phyloP scores from a whole-genome alignment of 2,329 filamentous ascomycete genomes.

The Exophiala mesophila region DNA sequence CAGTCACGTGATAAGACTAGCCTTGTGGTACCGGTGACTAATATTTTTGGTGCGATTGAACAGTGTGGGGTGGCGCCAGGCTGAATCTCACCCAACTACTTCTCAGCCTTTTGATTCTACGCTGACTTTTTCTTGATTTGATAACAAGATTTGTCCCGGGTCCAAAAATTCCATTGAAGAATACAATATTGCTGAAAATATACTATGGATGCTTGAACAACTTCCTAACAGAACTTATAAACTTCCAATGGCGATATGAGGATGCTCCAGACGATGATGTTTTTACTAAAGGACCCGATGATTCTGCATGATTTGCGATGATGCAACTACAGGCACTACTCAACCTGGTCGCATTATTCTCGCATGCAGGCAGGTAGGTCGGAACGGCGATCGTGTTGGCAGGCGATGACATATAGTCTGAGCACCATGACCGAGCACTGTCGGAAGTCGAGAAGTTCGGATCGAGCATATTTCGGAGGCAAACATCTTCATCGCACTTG shows the following conservation, averaged over 20 bases:
- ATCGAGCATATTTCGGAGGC: conserved; percentile 22
- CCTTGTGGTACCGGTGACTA: too few species aligned
- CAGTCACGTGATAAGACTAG: conserved; percentile 10
- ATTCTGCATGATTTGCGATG: conserved; percentile 13
- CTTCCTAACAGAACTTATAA: too few species aligned
- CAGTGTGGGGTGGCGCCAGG: too few species aligned
- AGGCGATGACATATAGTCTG: conserved; percentile 12
- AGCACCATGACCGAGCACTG: conserved; percentile 10
- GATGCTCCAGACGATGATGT: conserved; percentile 10
- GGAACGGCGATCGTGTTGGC: conserved; percentile 27
- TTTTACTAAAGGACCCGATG: background rate
- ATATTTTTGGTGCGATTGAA: too few species aligned
- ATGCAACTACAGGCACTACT: conserved; percentile 22
- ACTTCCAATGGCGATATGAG: too few species aligned
- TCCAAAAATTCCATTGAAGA: too few species aligned
- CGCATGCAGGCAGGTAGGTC: conserved; percentile 29
- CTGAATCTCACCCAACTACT: too few species aligned
- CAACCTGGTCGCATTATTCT: conserved; percentile 11
- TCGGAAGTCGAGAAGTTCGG: conserved; percentile 11
- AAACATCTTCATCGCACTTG: conserved; percentile 21
- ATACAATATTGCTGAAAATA: too few species aligned
- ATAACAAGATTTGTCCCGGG: too few species aligned
- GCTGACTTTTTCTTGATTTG: too few species aligned
- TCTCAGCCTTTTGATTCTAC: too few species aligned
- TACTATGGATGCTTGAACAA: too few species aligned